Evolutionary conservation across 2,329 filamentous ascomycete genomes (phyloP).

Genomic region (Sarocladiaceae sp.): DNA sequence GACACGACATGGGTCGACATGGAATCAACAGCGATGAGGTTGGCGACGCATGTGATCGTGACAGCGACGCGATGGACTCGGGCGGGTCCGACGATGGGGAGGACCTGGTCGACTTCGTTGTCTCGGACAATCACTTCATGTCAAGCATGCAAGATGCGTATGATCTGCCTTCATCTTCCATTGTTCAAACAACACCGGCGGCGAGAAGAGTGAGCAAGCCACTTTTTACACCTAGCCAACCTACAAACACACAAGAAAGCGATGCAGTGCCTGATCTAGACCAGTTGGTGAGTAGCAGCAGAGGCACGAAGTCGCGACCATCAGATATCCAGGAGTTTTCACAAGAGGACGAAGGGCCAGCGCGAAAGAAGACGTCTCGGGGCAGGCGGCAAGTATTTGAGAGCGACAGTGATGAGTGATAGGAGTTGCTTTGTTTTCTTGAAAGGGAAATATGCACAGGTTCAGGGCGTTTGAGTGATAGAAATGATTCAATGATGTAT

Average conservation of each 20-base stretch:
- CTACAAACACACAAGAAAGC: conserved; percentile 36
- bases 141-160: conserved; percentile 29
- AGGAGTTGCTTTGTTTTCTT: neutral
- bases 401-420: conserved; percentile 13
- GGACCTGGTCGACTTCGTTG: conserved; percentile 54
- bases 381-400: conserved; percentile 12
- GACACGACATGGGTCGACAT: conserved; percentile 14
- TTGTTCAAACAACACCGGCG: conserved; percentile 21
- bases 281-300: conserved; percentile 15
- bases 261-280: conserved; percentile 34
- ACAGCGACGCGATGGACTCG: conserved; percentile 7
- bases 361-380: neutral
- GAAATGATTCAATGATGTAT: neutral
- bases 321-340: neutral
- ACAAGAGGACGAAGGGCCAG: neutral
- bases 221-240: conserved; percentile 33
- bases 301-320: neutral
- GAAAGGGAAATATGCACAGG: no score
- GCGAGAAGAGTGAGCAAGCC: conserved; percentile 20
- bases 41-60: conserved; percentile 42
- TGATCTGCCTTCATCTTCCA: conserved; percentile 14
- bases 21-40: conserved; percentile 41
- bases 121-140: conserved; percentile 40
- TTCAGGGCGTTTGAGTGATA: neutral
- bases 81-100: conserved; percentile 39